Conservation (phyloP, 768 basidiomycete species). For the Phaeolepiota aurea region DNA sequence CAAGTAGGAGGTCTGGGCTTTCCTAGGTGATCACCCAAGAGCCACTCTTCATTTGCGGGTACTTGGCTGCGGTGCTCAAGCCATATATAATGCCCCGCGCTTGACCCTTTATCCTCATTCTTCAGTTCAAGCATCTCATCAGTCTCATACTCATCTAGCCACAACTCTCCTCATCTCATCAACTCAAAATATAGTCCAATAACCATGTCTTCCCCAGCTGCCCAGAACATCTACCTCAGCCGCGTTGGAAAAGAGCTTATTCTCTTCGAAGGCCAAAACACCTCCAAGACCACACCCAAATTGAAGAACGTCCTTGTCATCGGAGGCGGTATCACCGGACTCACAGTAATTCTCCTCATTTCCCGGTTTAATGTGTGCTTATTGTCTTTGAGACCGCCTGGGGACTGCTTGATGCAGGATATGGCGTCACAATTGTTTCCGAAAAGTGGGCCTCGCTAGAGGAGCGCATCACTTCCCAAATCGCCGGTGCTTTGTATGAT, state of each 20-base stretch:
- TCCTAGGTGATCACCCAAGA: too few relatives aligned
- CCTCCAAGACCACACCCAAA: not conserved
- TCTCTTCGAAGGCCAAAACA: conserved; percentile 3
- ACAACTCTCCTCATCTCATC: too few relatives aligned
- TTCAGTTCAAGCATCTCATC: too few relatives aligned
- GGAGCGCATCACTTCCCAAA: conserved; percentile 15
- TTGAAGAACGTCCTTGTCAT: conserved; percentile 4
- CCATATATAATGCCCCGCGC: too few relatives aligned
- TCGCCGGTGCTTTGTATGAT: conserved; percentile 19
- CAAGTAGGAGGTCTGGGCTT: too few relatives aligned
- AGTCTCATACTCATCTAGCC: too few relatives aligned
- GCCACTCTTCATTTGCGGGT: too few relatives aligned
- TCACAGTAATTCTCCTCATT: conserved; percentile 1
- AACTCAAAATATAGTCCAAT: too few relatives aligned
- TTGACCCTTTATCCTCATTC: too few relatives aligned
- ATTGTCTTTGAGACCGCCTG: conserved; percentile 14
- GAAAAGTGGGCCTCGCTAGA: conserved; percentile 13
- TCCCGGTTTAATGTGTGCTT: not conserved
- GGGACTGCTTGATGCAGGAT: conserved; percentile 25
- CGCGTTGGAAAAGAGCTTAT: conserved; percentile 3
- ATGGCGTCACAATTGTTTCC: conserved; percentile 23
- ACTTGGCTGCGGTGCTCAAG: too few relatives aligned
- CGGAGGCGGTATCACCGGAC: conserved; percentile 6
- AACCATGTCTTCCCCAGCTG: not conserved
- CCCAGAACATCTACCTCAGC: conserved; percentile 1